phyloP scores from a whole-genome alignment of 495 filamentous ascomycete species.

The Tetracladium setigerum region DNA sequence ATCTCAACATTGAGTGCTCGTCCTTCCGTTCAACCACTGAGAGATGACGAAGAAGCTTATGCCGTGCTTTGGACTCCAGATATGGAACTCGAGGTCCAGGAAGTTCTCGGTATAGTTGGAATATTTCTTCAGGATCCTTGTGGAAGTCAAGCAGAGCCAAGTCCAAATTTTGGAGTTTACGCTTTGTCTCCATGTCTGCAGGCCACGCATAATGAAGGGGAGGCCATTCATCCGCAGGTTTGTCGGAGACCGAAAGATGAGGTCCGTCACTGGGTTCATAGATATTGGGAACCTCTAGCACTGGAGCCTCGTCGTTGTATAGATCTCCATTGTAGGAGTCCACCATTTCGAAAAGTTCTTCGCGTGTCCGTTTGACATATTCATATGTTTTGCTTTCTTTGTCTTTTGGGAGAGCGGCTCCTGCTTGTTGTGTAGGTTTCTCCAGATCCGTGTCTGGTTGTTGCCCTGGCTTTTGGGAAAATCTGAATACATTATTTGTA shows the following conservation, averaged over 20 bases:
- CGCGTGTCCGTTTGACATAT: slow-evolving; percentile 11
- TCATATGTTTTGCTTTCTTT: neutral
- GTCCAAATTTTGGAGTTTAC: slow-evolving; percentile 28
- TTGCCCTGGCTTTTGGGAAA: too few relatives aligned
- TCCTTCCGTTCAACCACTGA: slow-evolving; percentile 51
- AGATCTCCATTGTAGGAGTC: slow-evolving; percentile 36
- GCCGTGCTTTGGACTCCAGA: slow-evolving; percentile 49
- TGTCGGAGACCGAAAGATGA: slow-evolving; percentile 35
- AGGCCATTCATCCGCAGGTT: slow-evolving; percentile 34
- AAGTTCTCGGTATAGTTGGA: slow-evolving; percentile 50
- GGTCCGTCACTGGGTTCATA: slow-evolving; percentile 37
- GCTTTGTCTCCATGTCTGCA: slow-evolving; percentile 23
- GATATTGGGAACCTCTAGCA: slow-evolving; percentile 29
- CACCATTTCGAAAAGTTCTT: slow-evolving; percentile 40
- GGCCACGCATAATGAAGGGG: slow-evolving; percentile 30
- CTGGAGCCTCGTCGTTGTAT: slow-evolving; percentile 37
- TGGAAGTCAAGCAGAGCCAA: slow-evolving; percentile 31
- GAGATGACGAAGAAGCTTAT: slow-evolving; percentile 59
- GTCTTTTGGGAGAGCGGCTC: slow-evolving; percentile 10
- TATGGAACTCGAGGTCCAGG: slow-evolving; percentile 59
- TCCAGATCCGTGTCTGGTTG: too few relatives aligned
- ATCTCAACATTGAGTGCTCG: slow-evolving; percentile 62
- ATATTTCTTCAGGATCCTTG: slow-evolving; percentile 48
- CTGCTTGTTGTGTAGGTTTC: neutral
- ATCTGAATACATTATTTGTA: neutral